A percentile compares a stretch with the other conserved stretches of the same genome.
Evolutionary conservation across 768 basidiomycete genomes (phyloP).

Genomic region (Mycena haematopus): DNA sequence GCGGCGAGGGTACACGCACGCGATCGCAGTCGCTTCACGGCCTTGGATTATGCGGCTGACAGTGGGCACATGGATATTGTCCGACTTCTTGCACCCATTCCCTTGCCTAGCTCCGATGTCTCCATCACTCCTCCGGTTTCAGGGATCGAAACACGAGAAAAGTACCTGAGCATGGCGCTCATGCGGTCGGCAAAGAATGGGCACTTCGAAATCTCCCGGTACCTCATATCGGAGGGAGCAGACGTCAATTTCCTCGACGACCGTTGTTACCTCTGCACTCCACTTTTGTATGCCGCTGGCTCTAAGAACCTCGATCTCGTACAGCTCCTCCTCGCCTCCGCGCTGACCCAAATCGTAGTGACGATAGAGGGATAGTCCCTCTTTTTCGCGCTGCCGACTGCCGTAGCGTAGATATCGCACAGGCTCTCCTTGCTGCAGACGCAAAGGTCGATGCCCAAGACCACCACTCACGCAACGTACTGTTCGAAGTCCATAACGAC

Average conservation of each 20-base stretch:
- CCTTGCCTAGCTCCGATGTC: background rate
- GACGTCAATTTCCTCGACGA: background rate
- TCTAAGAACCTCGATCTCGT: background rate
- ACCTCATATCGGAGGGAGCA: background rate
- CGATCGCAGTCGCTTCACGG: background rate
- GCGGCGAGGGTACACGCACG: background rate
- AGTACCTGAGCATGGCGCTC: background rate
- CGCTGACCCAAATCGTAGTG: background rate
- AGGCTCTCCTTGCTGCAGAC: background rate
- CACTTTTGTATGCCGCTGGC: background rate
- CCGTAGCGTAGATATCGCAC: background rate
- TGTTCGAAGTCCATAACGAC: background rate
- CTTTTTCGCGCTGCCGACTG: background rate
- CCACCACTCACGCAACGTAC: background rate
- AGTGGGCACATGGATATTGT: background rate
- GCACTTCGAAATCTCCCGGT: background rate
- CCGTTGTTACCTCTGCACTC: background rate
- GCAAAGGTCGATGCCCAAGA: background rate
- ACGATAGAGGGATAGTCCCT: background rate
- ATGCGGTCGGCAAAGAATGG: background rate
- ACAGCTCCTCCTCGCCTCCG: background rate
- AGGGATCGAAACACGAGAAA: background rate
- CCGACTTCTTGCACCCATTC: background rate
- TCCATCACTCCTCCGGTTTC: background rate
- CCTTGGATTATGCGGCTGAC: background rate